These are phyloP conservation scores for Termitomyces bulborhizus DNA, from an alignment of 768 basidiomycete genomes.

Conservation along the genomic window DNA sequence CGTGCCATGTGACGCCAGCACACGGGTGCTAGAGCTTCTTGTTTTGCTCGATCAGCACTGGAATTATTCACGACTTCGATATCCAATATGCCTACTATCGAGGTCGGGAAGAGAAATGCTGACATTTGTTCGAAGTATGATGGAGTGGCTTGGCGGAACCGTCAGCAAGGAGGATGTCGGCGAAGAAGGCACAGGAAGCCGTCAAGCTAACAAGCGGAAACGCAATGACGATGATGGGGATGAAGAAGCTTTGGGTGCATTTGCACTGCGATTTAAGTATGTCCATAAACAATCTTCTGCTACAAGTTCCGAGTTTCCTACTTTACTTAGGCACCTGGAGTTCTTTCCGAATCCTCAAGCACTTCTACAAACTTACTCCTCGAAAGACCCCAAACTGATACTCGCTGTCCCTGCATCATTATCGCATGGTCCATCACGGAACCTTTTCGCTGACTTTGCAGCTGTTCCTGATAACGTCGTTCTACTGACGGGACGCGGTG, in stretches of 20 bases:
- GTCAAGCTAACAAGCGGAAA: constrained; percentile 46
- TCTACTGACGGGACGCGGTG: constrained; percentile 73
- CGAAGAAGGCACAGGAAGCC: constrained; percentile 58
- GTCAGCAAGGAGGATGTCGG: constrained; percentile 90
- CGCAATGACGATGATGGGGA: constrained; percentile 62
- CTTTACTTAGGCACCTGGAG: constrained; percentile 67
- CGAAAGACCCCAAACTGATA: constrained; percentile 88
- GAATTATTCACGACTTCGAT: constrained; percentile 79
- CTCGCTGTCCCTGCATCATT: constrained; percentile 90
- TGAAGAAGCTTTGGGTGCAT: constrained; percentile 79
- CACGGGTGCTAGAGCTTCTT: constrained; percentile 92
- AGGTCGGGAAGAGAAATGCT: constrained; percentile 91
- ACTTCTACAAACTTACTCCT: constrained; percentile 75
- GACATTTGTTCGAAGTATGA: constrained; percentile 91
- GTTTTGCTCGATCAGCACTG: constrained; percentile 96
- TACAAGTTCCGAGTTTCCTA: background rate
- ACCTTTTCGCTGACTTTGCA: constrained; percentile 83
- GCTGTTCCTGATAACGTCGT: constrained; percentile 80
- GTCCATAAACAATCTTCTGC: constrained; percentile 12
- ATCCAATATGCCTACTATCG: constrained; percentile 91
- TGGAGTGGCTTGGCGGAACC: constrained; percentile 98
- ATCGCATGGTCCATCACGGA: constrained; percentile 87
- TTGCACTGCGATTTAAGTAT: constrained; percentile 85
- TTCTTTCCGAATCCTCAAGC: constrained; percentile 83
- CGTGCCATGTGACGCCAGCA: constrained; percentile 89